Conservation (phyloP, 352 stramenopile species). For the Pythium rishiriense region DNA sequence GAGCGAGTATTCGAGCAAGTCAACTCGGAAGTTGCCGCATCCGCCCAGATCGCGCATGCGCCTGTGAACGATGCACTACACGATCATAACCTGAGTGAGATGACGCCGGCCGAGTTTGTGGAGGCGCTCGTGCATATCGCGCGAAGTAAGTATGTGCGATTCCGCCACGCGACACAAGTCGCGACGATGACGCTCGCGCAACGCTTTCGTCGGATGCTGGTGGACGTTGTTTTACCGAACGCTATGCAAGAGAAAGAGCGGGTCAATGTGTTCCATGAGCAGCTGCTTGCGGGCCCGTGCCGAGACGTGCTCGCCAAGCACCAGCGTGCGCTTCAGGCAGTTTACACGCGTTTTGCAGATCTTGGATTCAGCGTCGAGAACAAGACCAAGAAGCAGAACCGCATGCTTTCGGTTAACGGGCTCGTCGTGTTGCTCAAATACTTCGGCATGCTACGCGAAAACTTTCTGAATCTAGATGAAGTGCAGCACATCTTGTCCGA, state of each 20-base stretch:
- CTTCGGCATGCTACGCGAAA: slow-evolving; percentile 57
- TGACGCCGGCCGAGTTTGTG: slow-evolving; percentile 69
- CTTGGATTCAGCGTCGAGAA: slow-evolving; percentile 13
- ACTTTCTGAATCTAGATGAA: slow-evolving; percentile 61
- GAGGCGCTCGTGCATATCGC: slow-evolving; percentile 61
- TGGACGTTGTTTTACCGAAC: slow-evolving; percentile 52
- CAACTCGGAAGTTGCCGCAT: slow-evolving; percentile 26
- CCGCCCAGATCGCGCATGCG: slow-evolving; percentile 1
- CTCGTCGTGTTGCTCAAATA: slow-evolving; percentile 49
- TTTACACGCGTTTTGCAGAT: slow-evolving; percentile 49
- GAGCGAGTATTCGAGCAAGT: slow-evolving; percentile 57
- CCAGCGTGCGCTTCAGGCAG: slow-evolving; percentile 38
- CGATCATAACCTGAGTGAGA: slow-evolving; percentile 38
- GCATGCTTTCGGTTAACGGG: slow-evolving; percentile 53
- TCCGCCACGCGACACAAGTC: slow-evolving; percentile 18
- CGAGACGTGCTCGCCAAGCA: slow-evolving; percentile 54
- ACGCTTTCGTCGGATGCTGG: slow-evolving; percentile 48
- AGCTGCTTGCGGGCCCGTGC: slow-evolving; percentile 50
- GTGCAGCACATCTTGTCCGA: slow-evolving; percentile 61
- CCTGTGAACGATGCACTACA: slow-evolving; percentile 2
- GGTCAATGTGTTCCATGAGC: slow-evolving; percentile 48
- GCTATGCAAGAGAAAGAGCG: slow-evolving; percentile 57
- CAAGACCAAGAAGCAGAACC: slow-evolving; percentile 6
- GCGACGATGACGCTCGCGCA: slow-evolving; percentile 30
- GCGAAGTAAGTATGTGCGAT: slow-evolving; percentile 38